These are phyloP conservation scores for Ailanthus altissimus DNA, from an alignment of 345 rosid genomes.

Conservation along the genomic window DNA sequence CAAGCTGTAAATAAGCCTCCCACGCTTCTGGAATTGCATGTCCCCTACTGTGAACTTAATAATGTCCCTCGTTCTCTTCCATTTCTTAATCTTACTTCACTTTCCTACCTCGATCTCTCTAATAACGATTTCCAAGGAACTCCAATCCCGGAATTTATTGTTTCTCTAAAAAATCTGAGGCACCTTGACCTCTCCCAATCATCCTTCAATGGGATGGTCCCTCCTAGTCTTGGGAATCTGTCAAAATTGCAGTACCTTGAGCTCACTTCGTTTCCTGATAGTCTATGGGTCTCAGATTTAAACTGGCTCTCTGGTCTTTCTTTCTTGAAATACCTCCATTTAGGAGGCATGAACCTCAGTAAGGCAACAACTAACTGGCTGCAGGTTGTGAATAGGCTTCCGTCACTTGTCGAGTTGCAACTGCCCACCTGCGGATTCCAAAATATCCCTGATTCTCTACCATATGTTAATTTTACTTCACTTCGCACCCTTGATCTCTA, in stretches of 20 bases:
- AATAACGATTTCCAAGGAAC: not conserved
- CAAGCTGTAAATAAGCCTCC: too few species aligned
- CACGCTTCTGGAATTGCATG: too few species aligned
- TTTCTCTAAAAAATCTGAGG: slow-evolving; percentile 2
- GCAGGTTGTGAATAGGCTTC: slow-evolving; percentile 22
- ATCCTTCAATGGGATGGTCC: not conserved
- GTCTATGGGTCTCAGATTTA: not conserved
- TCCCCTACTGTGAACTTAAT: too few species aligned
- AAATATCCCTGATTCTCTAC: slow-evolving; percentile 20
- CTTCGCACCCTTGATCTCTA: slow-evolving; percentile 33
- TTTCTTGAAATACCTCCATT: not conserved
- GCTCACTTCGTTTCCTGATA: not conserved
- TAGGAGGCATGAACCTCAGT: not conserved
- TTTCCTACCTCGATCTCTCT: too few species aligned
- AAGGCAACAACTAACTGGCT: slow-evolving; percentile 21
- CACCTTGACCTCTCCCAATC: not conserved
- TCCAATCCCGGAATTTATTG: not conserved
- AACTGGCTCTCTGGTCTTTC: slow-evolving; percentile 3
- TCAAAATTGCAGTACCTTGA: slow-evolving; percentile 5
- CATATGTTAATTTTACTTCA: slow-evolving; percentile 23
- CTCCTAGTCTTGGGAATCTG: slow-evolving; percentile 6
- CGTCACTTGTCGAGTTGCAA: slow-evolving; percentile 32
- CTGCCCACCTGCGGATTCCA: slow-evolving; percentile 20
- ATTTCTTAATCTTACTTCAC: too few species aligned
- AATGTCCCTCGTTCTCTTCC: too few species aligned